phyloP scores from a whole-genome alignment of 2,329 filamentous ascomycete species.

The Botryotinia calthae region DNA sequence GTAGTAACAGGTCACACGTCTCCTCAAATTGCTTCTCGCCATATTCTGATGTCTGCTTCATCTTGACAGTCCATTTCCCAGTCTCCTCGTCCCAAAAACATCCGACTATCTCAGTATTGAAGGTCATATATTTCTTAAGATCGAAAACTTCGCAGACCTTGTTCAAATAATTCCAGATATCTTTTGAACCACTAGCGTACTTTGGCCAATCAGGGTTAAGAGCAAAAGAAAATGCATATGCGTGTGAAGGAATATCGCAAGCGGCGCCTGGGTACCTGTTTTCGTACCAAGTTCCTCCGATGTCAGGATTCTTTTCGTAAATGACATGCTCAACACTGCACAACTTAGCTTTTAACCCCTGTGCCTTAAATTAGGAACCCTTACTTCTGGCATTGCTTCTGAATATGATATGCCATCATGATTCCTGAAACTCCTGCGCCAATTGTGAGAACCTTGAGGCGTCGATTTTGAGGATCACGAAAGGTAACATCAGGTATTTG shows the following conservation, averaged over 20 bases:
- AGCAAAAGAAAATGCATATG: constrained; percentile 52
- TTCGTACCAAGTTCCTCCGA: constrained; percentile 48
- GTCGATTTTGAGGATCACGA: constrained; percentile 42
- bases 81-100: constrained; percentile 49
- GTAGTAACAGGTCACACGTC: constrained; percentile 31
- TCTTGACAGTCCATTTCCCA: constrained; percentile 50
- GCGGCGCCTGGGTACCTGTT: constrained; percentile 55
- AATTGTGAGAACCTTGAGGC: constrained; percentile 48
- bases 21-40: constrained; percentile 29
- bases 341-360: neutral
- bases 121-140: constrained; percentile 52
- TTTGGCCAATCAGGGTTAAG: constrained; percentile 57
- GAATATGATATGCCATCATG: constrained; percentile 48
- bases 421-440: constrained; percentile 49
- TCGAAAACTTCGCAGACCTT: constrained; percentile 49
- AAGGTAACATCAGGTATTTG: constrained; percentile 25
- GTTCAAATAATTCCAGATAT: constrained; percentile 52
- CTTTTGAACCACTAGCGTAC: constrained; percentile 56
- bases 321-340: constrained; percentile 47
- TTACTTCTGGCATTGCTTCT: constrained; percentile 41
- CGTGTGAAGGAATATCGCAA: constrained; percentile 41
- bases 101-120: constrained; percentile 48
- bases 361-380: neutral
- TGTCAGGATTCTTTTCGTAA: constrained; percentile 47
- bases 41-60: constrained; percentile 41